A percentile compares a stretch with the other conserved stretches of the same genome.
These are phyloP conservation scores for Poterioochromonas sp. DNA, from an alignment of 352 stramenopile genomes.

Conservation along the genomic window DNA sequence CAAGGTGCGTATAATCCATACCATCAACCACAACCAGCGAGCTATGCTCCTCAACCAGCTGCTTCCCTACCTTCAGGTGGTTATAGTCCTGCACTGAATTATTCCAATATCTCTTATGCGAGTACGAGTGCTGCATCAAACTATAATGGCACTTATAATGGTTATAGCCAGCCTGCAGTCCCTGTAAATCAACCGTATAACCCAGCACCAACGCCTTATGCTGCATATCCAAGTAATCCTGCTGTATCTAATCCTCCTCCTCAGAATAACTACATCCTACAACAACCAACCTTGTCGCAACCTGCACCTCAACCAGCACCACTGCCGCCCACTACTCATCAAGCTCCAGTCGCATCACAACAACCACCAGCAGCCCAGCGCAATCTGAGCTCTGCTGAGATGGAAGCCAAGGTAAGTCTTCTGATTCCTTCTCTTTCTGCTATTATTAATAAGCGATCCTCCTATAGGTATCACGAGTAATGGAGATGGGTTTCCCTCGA, in stretches of 20 bases:
- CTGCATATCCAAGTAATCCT: background rate
- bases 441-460: background rate
- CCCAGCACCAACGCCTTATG: background rate
- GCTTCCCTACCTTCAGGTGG: background rate
- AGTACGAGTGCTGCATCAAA: background rate
- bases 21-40: background rate
- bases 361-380: background rate
- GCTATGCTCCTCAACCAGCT: background rate
- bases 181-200: background rate
- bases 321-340: background rate
- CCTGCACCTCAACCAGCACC: background rate
- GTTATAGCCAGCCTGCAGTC: background rate
- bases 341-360: background rate
- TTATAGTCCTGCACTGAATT: background rate
- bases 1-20: no score
- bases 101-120: background rate
- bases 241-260: background rate
- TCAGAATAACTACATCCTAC: background rate
- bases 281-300: background rate
- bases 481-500: constrained; percentile 12
- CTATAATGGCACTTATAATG: background rate
- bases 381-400: no score
- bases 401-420: background rate
- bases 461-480: background rate
- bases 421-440: background rate